phyloP scores from a whole-genome alignment of 306 rosid species.

The Corylus avellana region DNA sequence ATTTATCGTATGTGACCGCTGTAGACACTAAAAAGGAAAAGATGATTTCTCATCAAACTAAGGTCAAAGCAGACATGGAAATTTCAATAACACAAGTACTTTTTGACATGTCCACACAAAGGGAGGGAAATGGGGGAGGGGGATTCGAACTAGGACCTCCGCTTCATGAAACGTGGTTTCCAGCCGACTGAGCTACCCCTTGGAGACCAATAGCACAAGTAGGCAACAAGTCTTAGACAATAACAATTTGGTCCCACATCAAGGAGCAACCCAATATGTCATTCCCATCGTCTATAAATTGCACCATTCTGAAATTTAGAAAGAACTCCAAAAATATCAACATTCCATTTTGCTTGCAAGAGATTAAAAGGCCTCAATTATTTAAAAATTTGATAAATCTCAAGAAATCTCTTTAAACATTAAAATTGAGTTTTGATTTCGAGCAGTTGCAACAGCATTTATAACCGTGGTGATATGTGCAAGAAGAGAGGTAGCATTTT shows the following conservation, averaged over 20 bases:
- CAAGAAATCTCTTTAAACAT: neutral
- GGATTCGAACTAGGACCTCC: too few relatives aligned
- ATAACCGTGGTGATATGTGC: neutral
- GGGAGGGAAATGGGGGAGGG: too few relatives aligned
- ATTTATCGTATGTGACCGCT: constrained; percentile 88
- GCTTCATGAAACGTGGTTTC: too few relatives aligned
- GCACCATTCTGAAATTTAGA: neutral
- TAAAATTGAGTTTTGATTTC: neutral
- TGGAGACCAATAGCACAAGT: neutral
- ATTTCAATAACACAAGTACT: neutral
- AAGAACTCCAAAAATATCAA: neutral
- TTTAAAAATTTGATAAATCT: neutral
- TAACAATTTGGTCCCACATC: neutral
- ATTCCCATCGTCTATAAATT: neutral
- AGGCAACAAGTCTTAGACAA: neutral
- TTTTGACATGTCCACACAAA: too few relatives aligned
- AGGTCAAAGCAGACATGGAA: neutral
- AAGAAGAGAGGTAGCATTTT: constrained; percentile 7
- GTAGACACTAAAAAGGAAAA: constrained; percentile 68
- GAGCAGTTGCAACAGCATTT: constrained; percentile 1
- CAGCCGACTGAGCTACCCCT: too few relatives aligned
- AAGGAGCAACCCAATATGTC: constrained; percentile 1
- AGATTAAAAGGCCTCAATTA: neutral
- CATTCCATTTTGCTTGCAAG: neutral
- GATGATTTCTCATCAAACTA: constrained; percentile 19